A percentile compares a stretch with the other conserved stretches of the same genome.
phyloP scores from a whole-genome alignment of 108 stramenopile genomes.

The Cyclotella baltica region DNA sequence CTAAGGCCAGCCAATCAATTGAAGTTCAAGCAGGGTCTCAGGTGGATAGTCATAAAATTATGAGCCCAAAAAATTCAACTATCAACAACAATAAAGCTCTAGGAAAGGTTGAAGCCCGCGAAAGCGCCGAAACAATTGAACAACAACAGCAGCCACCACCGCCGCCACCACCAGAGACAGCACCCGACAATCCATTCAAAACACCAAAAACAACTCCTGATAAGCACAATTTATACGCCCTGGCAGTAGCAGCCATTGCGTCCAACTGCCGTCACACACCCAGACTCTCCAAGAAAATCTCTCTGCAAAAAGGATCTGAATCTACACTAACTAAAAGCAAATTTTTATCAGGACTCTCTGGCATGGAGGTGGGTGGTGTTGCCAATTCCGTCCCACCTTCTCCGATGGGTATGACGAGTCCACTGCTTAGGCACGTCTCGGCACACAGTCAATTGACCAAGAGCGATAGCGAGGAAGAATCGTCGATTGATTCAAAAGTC shows the following conservation, averaged over 20 bases:
- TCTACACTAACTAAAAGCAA: neutral
- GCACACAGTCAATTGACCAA: neutral
- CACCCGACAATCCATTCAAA: neutral
- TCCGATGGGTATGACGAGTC: neutral
- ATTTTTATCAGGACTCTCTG: neutral
- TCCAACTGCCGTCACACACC: neutral
- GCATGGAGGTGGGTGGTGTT: constrained; percentile 27
- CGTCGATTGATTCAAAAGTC: constrained; percentile 31
- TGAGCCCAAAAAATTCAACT: constrained; percentile 5
- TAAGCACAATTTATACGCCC: neutral
- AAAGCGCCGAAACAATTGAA: neutral
- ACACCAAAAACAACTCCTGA: neutral
- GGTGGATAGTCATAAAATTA: neutral
- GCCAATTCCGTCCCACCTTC: neutral
- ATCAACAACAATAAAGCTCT: neutral
- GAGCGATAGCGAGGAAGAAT: constrained; percentile 34
- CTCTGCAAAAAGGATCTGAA: neutral
- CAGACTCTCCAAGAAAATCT: neutral
- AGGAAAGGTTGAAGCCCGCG: neutral
- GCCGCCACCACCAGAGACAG: neutral
- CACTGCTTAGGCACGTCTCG: neutral
- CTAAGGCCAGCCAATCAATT: constrained; percentile 25
- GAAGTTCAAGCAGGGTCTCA: constrained; percentile 23
- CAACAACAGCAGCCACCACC: neutral
- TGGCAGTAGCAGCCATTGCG: neutral